These are phyloP conservation scores for Termitomyces eurrhizus DNA, from an alignment of 768 basidiomycete species.

Conservation along the genomic window DNA sequence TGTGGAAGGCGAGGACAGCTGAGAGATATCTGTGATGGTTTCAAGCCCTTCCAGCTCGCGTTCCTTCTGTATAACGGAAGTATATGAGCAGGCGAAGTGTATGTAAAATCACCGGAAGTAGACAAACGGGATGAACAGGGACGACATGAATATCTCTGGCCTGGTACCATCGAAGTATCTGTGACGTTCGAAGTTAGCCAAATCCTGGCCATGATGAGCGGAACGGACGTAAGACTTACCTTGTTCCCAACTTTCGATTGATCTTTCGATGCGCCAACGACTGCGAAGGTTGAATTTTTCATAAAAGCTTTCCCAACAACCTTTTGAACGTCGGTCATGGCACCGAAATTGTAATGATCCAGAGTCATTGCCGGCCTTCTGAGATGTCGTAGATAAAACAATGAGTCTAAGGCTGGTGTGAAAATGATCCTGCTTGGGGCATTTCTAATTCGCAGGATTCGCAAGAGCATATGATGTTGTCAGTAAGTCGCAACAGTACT, in stretches of 20 bases:
- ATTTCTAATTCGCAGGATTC: constrained; percentile 1
- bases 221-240: constrained; percentile 28
- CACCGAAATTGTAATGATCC: constrained; percentile 11
- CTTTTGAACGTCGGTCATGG: constrained; percentile 16
- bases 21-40: constrained; percentile 51
- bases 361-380: constrained; percentile 17
- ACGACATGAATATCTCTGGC: constrained; percentile 53
- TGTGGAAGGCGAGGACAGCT: constrained; percentile 54
- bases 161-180: constrained; percentile 82
- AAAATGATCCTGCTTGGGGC: neutral
- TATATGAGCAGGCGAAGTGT: neutral
- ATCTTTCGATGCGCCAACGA: constrained; percentile 82
- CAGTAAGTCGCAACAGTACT: constrained; percentile 6
- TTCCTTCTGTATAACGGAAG: constrained; percentile 48
- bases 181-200: neutral
- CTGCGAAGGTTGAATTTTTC: constrained; percentile 61
- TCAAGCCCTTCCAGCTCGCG: constrained; percentile 61
- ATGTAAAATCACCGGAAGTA: neutral
- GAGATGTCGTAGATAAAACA: constrained; percentile 1
- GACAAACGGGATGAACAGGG: constrained; percentile 70
- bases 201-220: neutral
- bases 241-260: constrained; percentile 76
- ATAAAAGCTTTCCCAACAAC: constrained; percentile 57
- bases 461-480: constrained; percentile 7
- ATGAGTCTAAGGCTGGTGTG: neutral